A percentile compares a stretch with the other conserved stretches of the same genome.
phyloP scores from a whole-genome alignment of 352 stramenopile species.

The Phytopythium ostracodes region DNA sequence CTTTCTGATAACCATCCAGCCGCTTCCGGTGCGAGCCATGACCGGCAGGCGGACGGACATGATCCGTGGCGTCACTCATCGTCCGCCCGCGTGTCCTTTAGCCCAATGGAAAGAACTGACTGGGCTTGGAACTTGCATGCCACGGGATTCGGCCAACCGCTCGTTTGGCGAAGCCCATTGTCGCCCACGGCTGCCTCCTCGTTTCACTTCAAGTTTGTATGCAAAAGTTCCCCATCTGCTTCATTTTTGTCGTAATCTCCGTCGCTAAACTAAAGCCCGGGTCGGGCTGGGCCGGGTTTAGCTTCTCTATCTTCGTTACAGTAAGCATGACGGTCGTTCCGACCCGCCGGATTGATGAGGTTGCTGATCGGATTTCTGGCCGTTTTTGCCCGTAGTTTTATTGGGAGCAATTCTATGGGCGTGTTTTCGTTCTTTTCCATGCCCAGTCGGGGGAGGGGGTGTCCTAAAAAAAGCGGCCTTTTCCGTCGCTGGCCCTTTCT shows the following conservation, averaged over 20 bases:
- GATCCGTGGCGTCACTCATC: too few relatives aligned
- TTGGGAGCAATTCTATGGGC: background rate
- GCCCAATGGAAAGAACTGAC: too few relatives aligned
- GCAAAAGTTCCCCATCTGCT: background rate
- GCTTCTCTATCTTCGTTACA: background rate
- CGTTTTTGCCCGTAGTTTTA: background rate
- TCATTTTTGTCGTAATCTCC: too few relatives aligned
- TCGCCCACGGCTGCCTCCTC: background rate
- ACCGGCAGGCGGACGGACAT: background rate
- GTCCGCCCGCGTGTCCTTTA: too few relatives aligned
- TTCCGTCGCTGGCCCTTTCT: too few relatives aligned
- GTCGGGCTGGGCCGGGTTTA: background rate
- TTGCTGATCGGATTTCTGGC: too few relatives aligned
- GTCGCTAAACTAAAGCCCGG: background rate
- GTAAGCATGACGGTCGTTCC: too few relatives aligned
- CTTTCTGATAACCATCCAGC: background rate
- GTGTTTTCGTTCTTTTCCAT: too few relatives aligned
- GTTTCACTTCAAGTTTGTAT: constrained; percentile 5
- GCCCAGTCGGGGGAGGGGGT: background rate
- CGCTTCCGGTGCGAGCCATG: background rate
- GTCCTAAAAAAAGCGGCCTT: background rate
- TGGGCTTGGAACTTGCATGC: background rate
- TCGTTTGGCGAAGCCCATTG: too few relatives aligned
- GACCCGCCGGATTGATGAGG: too few relatives aligned
- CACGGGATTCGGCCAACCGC: too few relatives aligned